Evolutionary conservation across 192 early-diverging fungal species (phyloP).

Genomic region (Podila clonocystis): DNA sequence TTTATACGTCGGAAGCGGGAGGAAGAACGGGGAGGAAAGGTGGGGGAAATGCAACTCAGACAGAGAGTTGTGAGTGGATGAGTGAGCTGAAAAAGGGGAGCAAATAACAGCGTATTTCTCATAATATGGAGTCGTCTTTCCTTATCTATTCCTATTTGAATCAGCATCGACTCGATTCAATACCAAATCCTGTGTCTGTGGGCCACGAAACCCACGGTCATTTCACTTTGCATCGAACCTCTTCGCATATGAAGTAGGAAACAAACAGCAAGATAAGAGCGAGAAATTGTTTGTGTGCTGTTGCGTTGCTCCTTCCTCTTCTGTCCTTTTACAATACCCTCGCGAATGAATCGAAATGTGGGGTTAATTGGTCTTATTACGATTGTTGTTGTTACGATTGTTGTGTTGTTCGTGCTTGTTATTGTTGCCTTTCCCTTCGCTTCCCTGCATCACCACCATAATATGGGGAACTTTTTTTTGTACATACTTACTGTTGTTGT

Average conservation of each 20-base stretch:
- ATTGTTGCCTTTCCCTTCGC: neutral
- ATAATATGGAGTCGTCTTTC: too few species aligned
- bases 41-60: neutral
- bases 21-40: neutral
- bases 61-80: too few species aligned
- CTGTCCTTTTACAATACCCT: neutral
- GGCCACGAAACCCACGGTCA: too few species aligned
- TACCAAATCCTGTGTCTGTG: too few species aligned
- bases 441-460: neutral
- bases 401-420: neutral
- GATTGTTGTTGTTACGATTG: neutral
- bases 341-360: slow-evolving; percentile 1
- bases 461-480: neutral
- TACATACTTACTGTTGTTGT: too few species aligned
- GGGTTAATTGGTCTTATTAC: neutral
- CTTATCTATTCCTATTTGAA: too few species aligned
- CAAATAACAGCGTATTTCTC: too few species aligned
- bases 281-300: neutral
- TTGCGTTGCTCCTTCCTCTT: neutral
- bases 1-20: slow-evolving; percentile 9
- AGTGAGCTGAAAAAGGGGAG: too few species aligned
- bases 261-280: neutral
- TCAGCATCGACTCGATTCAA: too few species aligned
- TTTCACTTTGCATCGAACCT: too few species aligned
- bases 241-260: too few species aligned